Percentiles rank a stretch among this genome's conserved stretches.
Evolutionary conservation across 140 eudicot genomes (phyloP).

Genomic region (Erigeron philadelphicus): DNA sequence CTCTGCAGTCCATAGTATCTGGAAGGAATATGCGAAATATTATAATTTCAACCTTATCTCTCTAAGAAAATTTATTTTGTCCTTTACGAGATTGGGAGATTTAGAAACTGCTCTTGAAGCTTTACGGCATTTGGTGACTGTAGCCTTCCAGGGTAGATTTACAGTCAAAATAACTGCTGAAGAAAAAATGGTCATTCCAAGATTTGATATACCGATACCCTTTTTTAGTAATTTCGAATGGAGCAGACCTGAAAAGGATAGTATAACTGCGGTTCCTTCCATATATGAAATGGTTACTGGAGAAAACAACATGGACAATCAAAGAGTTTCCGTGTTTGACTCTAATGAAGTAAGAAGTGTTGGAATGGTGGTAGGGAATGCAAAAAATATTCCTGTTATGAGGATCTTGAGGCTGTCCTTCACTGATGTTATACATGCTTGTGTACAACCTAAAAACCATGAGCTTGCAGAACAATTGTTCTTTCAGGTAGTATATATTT

Average conservation of each 20-base stretch:
- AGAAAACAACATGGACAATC: conserved; percentile 8
- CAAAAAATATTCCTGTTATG: conserved; percentile 20
- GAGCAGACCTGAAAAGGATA: conserved; percentile 18
- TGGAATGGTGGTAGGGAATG: conserved; percentile 23
- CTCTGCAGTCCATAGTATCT: conserved; percentile 61
- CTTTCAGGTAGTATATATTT: conserved; percentile 52
- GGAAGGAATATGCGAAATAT: conserved; percentile 60
- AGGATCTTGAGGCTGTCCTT: conserved; percentile 64
- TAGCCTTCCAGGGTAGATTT: conserved; percentile 32
- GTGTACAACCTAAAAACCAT: conserved; percentile 40
- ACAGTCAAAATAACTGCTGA: conserved; percentile 32
- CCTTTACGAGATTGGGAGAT: conserved; percentile 64
- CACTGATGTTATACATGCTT: conserved; percentile 57
- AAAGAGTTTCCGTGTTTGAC: conserved; percentile 16
- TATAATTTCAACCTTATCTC: conserved; percentile 51
- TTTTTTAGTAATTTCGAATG: conserved; percentile 23
- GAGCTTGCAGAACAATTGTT: conserved; percentile 63
- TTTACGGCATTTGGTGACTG: conserved; percentile 62
- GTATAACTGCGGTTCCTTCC: conserved; percentile 27
- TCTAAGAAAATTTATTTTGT: conserved; percentile 55
- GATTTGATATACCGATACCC: conserved; percentile 75
- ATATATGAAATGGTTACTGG: conserved; percentile 19
- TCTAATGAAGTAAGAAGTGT: conserved; percentile 16
- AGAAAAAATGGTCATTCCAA: conserved; percentile 39
- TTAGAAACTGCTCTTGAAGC: conserved; percentile 47